A percentile compares a stretch with the other conserved stretches of the same genome.
These are phyloP conservation scores for Torulaspora franciscae DNA, from an alignment of 805 yeast genomes.

Conservation along the genomic window DNA sequence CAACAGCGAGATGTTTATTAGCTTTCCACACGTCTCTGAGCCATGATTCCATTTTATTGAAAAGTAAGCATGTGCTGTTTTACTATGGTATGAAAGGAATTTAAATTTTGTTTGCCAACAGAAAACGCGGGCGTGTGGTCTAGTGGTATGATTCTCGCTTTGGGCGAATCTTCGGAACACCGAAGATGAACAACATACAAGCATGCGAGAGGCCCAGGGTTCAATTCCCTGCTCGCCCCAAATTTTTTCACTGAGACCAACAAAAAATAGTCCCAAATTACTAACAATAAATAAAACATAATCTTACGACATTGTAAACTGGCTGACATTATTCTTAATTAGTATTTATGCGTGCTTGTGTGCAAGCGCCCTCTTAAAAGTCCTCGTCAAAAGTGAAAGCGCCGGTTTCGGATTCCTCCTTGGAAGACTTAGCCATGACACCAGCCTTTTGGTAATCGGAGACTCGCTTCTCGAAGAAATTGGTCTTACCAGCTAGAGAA, in stretches of 20 bases:
- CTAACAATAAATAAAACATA: background rate
- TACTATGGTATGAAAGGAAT: too few relatives aligned
- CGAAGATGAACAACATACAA: conserved; percentile 13
- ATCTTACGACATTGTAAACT: background rate
- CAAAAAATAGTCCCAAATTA: too few relatives aligned
- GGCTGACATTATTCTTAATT: conserved; percentile 1
- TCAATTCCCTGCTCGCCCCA: conserved; percentile 45
- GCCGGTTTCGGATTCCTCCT: conserved; percentile 45
- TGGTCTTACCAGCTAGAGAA: conserved; percentile 96
- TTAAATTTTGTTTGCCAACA: background rate
- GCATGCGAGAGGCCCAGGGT: conserved; percentile 53
- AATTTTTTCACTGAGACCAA: conserved; percentile 1
- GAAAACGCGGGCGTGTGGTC: conserved; percentile 30
- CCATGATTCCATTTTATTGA: too few relatives aligned
- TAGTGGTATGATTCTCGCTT: conserved; percentile 35
- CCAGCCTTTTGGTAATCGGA: conserved; percentile 99
- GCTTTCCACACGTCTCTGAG: too few relatives aligned
- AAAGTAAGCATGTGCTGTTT: too few relatives aligned
- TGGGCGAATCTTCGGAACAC: conserved; percentile 23
- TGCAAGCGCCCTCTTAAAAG: conserved; percentile 46
- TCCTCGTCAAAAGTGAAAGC: conserved; percentile 89
- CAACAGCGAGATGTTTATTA: too few relatives aligned
- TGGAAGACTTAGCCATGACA: conserved; percentile 78
- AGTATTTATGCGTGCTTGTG: background rate
- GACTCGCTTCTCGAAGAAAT: conserved; percentile 98